Conservation (phyloP, 768 basidiomycete genomes). For the Rhizopogon vulgaris region DNA sequence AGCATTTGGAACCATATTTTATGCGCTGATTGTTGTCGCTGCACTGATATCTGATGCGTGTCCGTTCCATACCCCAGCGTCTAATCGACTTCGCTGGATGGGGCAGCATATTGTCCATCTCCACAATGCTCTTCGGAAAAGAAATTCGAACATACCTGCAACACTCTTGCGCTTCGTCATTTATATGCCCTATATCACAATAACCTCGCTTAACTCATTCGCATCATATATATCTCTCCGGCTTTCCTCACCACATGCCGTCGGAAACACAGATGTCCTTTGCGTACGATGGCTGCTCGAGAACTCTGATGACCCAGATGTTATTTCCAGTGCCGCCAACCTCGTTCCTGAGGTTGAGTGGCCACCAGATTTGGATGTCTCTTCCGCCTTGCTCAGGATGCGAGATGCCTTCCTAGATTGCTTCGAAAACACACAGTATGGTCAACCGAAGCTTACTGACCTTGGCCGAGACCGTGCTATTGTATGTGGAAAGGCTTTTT, state of each 20-base stretch:
- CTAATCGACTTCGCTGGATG: conserved; percentile 6
- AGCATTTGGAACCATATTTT: conserved; percentile 10
- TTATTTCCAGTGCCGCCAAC: conserved; percentile 6
- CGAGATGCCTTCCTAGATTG: conserved; percentile 6
- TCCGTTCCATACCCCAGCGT: conserved; percentile 16
- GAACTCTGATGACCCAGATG: conserved; percentile 3
- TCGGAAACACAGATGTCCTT: neutral
- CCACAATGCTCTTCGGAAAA: neutral
- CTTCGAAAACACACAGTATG: conserved; percentile 2
- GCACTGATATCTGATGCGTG: conserved; percentile 8
- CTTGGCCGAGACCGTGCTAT: conserved; percentile 1
- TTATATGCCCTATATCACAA: neutral
- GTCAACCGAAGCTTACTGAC: neutral
- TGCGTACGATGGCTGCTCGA: conserved; percentile 7
- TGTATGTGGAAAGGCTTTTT: conserved; percentile 5
- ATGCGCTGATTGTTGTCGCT: conserved; percentile 12
- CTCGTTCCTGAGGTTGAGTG: conserved; percentile 13
- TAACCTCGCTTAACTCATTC: neutral
- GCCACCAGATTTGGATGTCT: conserved; percentile 9
- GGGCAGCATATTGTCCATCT: neutral
- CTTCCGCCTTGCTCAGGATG: conserved; percentile 2
- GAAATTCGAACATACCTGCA: neutral
- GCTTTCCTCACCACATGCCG: neutral
- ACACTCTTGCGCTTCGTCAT: conserved; percentile 2
- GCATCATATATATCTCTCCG: neutral